phyloP scores from a whole-genome alignment of 495 filamentous ascomycete species.

The Aspergillus asperescens region DNA sequence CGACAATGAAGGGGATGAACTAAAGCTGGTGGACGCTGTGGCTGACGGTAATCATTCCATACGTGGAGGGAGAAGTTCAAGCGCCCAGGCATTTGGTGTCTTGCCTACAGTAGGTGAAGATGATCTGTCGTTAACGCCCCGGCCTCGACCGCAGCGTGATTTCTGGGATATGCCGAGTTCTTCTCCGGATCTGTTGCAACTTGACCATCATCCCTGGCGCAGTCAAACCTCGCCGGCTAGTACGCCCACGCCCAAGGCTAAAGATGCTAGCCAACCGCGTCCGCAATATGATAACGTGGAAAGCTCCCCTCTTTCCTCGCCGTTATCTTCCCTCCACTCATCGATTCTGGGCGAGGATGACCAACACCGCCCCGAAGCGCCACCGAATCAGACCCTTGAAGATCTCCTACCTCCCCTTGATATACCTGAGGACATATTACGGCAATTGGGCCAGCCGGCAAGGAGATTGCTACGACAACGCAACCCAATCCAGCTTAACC shows the following conservation, averaged over 20 bases:
- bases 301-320: conserved; percentile 44
- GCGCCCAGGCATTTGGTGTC: neutral
- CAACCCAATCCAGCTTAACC: conserved; percentile 71
- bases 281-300: conserved; percentile 7
- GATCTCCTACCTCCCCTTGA: conserved; percentile 24
- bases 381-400: conserved; percentile 13
- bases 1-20: neutral
- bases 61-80: neutral
- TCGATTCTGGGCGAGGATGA: conserved; percentile 3
- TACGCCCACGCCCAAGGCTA: neutral
- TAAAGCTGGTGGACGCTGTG: neutral
- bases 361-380: neutral
- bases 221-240: conserved; percentile 3
- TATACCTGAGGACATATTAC: conserved; percentile 28
- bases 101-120: conserved; percentile 4
- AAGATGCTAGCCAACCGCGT: neutral
- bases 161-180: conserved; percentile 23
- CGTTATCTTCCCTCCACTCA: conserved; percentile 28
- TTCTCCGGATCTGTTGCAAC: conserved; percentile 36
- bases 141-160: conserved; percentile 9
- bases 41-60: conserved; percentile 1
- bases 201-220: conserved; percentile 15
- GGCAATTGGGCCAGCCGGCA: conserved; percentile 28
- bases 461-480: conserved; percentile 55
- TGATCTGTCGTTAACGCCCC: conserved; percentile 15